phyloP scores from a whole-genome alignment of 192 early-diverging fungal genomes.

The Dissophora globulifera region DNA sequence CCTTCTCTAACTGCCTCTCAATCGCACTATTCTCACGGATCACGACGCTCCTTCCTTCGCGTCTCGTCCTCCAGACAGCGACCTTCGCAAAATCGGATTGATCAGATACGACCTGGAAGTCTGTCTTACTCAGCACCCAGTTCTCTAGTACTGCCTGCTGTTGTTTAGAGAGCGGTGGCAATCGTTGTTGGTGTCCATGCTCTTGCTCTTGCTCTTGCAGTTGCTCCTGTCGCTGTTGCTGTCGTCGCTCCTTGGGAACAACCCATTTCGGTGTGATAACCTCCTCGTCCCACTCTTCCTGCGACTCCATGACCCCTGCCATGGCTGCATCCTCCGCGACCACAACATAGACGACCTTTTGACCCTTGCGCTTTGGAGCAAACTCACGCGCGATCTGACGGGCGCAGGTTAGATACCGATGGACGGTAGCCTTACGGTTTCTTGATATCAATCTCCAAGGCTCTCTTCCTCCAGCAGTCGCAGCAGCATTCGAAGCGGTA shows the following conservation, averaged over 20 bases:
- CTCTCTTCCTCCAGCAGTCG: not conserved
- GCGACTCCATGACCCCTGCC: slow-evolving; percentile 24
- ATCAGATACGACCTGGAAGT: slow-evolving; percentile 32
- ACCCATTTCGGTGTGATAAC: slow-evolving; percentile 19
- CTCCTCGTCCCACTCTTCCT: slow-evolving; percentile 35
- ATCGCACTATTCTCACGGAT: slow-evolving; percentile 7
- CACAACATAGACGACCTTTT: slow-evolving; percentile 28
- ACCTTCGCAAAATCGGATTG: slow-evolving; percentile 37
- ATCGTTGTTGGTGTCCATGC: no score
- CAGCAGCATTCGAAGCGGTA: no score
- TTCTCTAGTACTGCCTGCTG: slow-evolving; percentile 21
- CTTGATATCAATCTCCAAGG: slow-evolving; percentile 7
- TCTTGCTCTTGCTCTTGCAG: no score
- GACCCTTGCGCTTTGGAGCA: slow-evolving; percentile 33
- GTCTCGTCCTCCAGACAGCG: slow-evolving; percentile 25
- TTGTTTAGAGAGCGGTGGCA: not conserved
- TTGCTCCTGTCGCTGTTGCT: not conserved
- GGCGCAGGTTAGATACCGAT: slow-evolving; percentile 25
- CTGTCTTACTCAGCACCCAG: slow-evolving; percentile 28
- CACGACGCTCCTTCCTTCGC: slow-evolving; percentile 21
- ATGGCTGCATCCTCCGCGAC: slow-evolving; percentile 18
- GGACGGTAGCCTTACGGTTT: not conserved
- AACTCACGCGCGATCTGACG: slow-evolving; percentile 31
- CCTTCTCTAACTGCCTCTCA: slow-evolving; percentile 1
- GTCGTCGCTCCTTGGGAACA: not conserved